Evolutionary conservation across 305 asterid genomes (phyloP), one percentile per base, ranked within the genome.

Genomic region (Fraxinus paxiana): DNA sequence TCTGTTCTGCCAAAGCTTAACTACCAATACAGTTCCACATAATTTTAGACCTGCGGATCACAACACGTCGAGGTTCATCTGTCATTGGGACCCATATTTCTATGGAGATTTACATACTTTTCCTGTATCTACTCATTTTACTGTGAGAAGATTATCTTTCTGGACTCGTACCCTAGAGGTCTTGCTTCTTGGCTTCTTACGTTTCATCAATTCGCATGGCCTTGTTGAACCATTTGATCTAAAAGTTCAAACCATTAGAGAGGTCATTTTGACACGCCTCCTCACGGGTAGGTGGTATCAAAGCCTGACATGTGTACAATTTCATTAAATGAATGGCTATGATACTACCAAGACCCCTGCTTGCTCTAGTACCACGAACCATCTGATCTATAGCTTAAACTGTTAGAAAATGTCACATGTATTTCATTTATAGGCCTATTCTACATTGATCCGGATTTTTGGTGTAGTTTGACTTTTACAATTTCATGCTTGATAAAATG

Each of bases 401-500:
- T 67, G 74, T 67, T 67, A 28, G 18, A 67, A 30, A 67, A 67
- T 30, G 37, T 13, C 10, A 61, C 41, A 0, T 26, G 38, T 5
- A 67, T 67, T 26, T 67, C 8, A 12, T 67, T 67, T 28, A 26
- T 9, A 5, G 1, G 38, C 38, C 73, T 67, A 30, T 67, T 6
- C 37, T 4, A 4, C 8, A 1, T 67, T 67, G 18, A 67, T 31
- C 38, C 8, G 3, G 18, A 15, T 24, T 24, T 67, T 67, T 13
- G 17, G 8, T 28, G 38, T 28, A 28, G 73, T 30, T 79, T 67
- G 63, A 30, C 69, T 83, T 51, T 73, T 70, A 33, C 67, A 79
- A 10, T 76, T 56, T 54, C 35, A 46, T 37, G 70, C 72, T 33
- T 73, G 86, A 41, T 77, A 75, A 48, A 72, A 43, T 77, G 59